Percentiles rank a stretch among this genome's conserved stretches.
phyloP scores from a whole-genome alignment of 1,284 basidiomycete genomes.

The Naganishia sp. region DNA sequence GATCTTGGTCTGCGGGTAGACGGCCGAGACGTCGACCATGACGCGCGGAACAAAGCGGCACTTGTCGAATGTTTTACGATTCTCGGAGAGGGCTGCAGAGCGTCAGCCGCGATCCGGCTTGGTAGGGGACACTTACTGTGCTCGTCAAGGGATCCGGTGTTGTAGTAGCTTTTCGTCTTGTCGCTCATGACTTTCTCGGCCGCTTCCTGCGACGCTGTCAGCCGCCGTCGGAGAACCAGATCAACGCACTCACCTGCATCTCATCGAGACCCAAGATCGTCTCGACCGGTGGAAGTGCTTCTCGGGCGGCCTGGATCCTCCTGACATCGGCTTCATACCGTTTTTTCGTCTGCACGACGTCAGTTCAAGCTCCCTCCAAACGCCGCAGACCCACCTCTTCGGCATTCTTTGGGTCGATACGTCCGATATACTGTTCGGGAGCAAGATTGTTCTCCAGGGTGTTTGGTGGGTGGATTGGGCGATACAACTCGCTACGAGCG shows the following conservation, averaged over 20 bases:
- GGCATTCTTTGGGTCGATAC: conserved; percentile 54
- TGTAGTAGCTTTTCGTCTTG: conserved; percentile 41
- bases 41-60: conserved; percentile 59
- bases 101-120: not conserved
- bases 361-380: not conserved
- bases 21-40: conserved; percentile 45
- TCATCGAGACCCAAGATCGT: conserved; percentile 41
- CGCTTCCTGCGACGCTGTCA: conserved; percentile 38
- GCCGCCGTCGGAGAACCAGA: not conserved
- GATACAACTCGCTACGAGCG: conserved; percentile 35
- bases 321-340: conserved; percentile 37
- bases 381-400: conserved; percentile 49
- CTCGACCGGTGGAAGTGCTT: conserved; percentile 39
- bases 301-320: conserved; percentile 34
- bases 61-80: conserved; percentile 54
- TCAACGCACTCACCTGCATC: conserved; percentile 36
- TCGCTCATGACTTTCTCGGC: conserved; percentile 46
- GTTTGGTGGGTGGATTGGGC: conserved; percentile 46
- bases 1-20: conserved; percentile 44
- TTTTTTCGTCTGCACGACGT: conserved; percentile 44
- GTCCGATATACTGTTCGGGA: conserved; percentile 67
- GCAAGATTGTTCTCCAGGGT: conserved; percentile 46
- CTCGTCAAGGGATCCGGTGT: conserved; percentile 50
- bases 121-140: conserved; percentile 44
- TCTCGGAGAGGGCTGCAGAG: conserved; percentile 51